These are phyloP conservation scores for Dictyostelium discoideum DNA, from an alignment of 78 protist species.

Conservation along the genomic window dicty_2.7 NC_007088.5:6124501-6125000, in stretches of 20 bases:
- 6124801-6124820: not conserved
- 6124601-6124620: conserved; percentile 5
- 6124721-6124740: conserved; percentile 12
- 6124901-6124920: not conserved
- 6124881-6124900: not conserved
- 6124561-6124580: not conserved
- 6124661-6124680: conserved; percentile 29
- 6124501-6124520: not conserved
- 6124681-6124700: not conserved
- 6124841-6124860: conserved; percentile 23
- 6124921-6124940: not conserved
- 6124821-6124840: not conserved
- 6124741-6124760: not conserved
- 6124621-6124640: conserved; percentile 27
- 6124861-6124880: not conserved
- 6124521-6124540: not conserved
- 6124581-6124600: conserved; percentile 4
- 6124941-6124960: not conserved
- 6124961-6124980: not conserved
- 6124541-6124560: not conserved
- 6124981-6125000: not conserved
- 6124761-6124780: not conserved
- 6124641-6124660: not conserved
- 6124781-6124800: not conserved
- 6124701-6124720: conserved; percentile 16